Evolutionary conservation across 148 eudicot species (phyloP).

Genomic region (Simmondsia chinensis): DNA sequence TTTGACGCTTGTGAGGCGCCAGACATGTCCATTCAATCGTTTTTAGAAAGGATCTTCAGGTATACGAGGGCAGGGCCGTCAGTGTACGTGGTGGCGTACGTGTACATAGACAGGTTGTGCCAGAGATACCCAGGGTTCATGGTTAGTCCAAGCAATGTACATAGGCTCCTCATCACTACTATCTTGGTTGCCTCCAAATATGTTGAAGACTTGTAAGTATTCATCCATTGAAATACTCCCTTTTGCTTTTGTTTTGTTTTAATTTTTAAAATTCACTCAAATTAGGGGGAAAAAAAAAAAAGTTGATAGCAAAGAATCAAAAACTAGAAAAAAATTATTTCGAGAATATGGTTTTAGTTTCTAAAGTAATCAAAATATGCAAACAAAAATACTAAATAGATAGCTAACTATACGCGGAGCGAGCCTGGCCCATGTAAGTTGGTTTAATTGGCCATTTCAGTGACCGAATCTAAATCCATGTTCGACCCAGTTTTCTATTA

Average conservation of each 20-base stretch:
- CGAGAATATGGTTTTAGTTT: no score
- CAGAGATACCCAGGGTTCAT: slow-evolving; percentile 57
- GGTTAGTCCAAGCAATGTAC: slow-evolving; percentile 66
- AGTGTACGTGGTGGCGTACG: slow-evolving; percentile 86
- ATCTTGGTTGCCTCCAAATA: slow-evolving; percentile 94
- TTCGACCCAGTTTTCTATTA: no score
- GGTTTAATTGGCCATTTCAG: no score
- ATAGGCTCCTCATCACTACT: slow-evolving; percentile 86
- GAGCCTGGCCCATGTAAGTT: no score
- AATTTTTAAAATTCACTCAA: neutral
- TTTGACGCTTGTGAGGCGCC: slow-evolving; percentile 81
- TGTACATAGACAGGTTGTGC: slow-evolving; percentile 77
- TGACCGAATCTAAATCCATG: no score
- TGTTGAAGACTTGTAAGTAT: slow-evolving; percentile 79
- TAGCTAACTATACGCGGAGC: no score
- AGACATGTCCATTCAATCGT: slow-evolving; percentile 78
- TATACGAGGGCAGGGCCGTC: slow-evolving; percentile 83
- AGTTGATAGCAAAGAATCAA: no score
- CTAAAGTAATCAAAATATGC: no score
- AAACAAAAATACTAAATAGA: no score
- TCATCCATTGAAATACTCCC: neutral
- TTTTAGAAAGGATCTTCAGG: slow-evolving; percentile 76
- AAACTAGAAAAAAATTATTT: no score
- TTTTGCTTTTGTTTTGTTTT: neutral
- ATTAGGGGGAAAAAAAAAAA: no score